Evolutionary conservation across 2,329 filamentous ascomycete species (phyloP).

Genomic region (Balansia obtecta): DNA sequence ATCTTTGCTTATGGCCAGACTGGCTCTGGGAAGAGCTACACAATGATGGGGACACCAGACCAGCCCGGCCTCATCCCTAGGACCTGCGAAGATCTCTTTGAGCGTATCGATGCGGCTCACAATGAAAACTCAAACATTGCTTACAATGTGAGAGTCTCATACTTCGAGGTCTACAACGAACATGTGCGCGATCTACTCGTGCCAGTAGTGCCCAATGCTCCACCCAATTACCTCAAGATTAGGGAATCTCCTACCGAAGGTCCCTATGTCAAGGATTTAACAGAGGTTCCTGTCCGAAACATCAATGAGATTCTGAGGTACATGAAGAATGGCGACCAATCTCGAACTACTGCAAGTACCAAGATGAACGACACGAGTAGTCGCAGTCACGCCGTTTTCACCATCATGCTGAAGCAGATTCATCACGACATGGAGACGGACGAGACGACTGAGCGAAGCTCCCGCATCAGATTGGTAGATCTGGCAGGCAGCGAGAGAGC

Average conservation of each 20-base stretch:
- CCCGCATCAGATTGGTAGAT: constrained; percentile 88
- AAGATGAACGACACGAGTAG: constrained; percentile 99
- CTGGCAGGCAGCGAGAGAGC: constrained; percentile 90
- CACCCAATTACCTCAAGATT: constrained; percentile 90
- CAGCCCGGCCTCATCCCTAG: constrained; percentile 86
- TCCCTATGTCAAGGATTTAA: constrained; percentile 93
- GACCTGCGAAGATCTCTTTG: constrained; percentile 91
- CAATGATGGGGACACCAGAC: constrained; percentile 85
- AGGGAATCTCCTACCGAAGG: constrained; percentile 90
- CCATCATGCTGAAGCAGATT: constrained; percentile 95
- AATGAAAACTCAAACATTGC: constrained; percentile 83
- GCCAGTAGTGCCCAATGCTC: constrained; percentile 54
- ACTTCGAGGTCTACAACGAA: constrained; percentile 99
- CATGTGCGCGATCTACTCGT: constrained; percentile 90
- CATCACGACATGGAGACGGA: constrained; percentile 96
- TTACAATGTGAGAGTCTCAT: constrained; percentile 94
- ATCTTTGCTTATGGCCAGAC: constrained; percentile 99
- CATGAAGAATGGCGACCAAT: constrained; percentile 83
- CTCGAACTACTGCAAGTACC: constrained; percentile 80
- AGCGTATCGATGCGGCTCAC: constrained; percentile 68
- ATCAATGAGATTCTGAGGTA: constrained; percentile 77
- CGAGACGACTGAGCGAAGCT: constrained; percentile 89
- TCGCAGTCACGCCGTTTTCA: constrained; percentile 94
- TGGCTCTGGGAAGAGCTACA: constrained; percentile 94
- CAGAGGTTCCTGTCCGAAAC: constrained; percentile 80